Percentiles rank a stretch among this genome's conserved stretches.
phyloP scores from a whole-genome alignment of 345 rosid genomes.

The Combretum micranthum region DNA sequence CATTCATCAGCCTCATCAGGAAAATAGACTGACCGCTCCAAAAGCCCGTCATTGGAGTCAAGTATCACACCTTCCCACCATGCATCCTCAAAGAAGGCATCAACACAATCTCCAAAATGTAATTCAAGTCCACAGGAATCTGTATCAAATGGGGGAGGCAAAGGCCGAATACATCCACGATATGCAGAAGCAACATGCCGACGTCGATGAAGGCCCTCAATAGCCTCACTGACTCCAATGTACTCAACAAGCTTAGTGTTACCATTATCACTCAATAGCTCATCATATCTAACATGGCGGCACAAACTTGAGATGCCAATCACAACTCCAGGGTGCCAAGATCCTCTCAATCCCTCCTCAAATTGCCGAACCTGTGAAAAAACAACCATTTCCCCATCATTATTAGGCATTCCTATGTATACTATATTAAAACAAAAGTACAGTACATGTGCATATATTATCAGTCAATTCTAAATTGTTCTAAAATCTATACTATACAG shows the following conservation, averaged over 20 bases:
- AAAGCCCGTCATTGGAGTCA: conserved; percentile 23
- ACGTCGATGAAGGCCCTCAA: conserved; percentile 32
- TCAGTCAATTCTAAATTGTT: no score
- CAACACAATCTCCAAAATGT: conserved; percentile 34
- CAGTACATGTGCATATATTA: no score
- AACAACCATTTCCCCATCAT: no score
- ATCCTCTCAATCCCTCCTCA: conserved; percentile 34
- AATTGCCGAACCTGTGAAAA: conserved; percentile 35
- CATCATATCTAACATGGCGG: conserved; percentile 26
- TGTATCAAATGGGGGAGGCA: conserved; percentile 9
- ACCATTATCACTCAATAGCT: conserved; percentile 28
- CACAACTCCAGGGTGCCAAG: conserved; percentile 38
- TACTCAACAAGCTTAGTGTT: conserved; percentile 23
- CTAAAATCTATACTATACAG: no score
- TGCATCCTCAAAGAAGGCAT: conserved; percentile 31
- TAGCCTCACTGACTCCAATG: conserved; percentile 26
- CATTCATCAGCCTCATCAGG: conserved; percentile 32
- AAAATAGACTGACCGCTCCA: conserved; percentile 32
- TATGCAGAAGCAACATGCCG: conserved; percentile 23
- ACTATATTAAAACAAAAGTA: no score
- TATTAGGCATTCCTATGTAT: no score
- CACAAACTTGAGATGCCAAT: conserved; percentile 23
- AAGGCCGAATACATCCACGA: conserved; percentile 35
- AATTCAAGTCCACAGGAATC: conserved; percentile 10
- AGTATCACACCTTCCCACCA: conserved; percentile 50